Evolutionary conservation across 2,329 filamentous ascomycete species (phyloP), one percentile per base, ranked within the genome.

Genomic region (Xylaria digitata): DNA sequence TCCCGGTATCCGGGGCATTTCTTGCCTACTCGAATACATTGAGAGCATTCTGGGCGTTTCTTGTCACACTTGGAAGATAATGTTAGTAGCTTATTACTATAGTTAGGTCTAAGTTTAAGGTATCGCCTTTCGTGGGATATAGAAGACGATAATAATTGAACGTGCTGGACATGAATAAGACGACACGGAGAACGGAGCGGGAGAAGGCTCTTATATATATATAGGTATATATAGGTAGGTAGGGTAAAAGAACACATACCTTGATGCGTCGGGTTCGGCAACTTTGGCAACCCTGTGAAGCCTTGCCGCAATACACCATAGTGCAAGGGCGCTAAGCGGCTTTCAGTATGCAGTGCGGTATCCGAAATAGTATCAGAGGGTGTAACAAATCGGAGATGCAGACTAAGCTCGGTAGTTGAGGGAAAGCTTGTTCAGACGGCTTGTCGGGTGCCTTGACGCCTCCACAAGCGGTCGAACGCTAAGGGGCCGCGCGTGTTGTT

Each of bases 1-100:
- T 90, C 87, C 70, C 88, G 83, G 72, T 90, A 90, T 6, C 88
- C 88, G 21, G 87, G 86, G 71, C 88, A 90, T 72, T 80, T 83
- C 76, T 87, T 87, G 73, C 84, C 83, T 52, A 87, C 83, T 46
- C 87, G 86, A 50, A 85, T 79, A 74, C 88, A 90, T 80, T 90
- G 88, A 26, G 86, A 86, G 73, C 88, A 90, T 72, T 86, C 82
- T 5, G 88, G 88, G 46, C 80, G 82, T 53, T 83, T 81, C 74
- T 87, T 88, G 76, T 90, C 88, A 78, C 88, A 90, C 86, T 88
- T 66, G 9, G 68, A 17, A 68, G 19, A 26, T 40, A n/a, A 26
- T 13, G 56, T 69, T 58, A 71, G 69, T 53, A 56, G 17, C 37
- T 53, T 17, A 43, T 54, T 26, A 37, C 49, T 37, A 50, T 42